phyloP scores from a whole-genome alignment of 2,329 filamentous ascomycete genomes.

The Lithohypha guttulata region DNA sequence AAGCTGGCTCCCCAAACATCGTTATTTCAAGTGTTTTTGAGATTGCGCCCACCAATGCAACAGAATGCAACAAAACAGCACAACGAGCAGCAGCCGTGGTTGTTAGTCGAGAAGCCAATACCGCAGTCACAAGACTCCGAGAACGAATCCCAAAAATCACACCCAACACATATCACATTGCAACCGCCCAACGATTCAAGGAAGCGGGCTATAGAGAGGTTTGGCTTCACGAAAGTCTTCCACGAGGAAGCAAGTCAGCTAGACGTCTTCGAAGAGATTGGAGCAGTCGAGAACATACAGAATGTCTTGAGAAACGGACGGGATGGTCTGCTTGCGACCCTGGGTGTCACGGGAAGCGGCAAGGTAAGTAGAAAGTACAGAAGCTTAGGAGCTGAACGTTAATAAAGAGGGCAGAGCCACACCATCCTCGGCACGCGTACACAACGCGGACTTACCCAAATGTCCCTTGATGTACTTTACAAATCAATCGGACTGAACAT shows the following conservation, averaged over 20 bases:
- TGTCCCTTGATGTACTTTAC: conserved; percentile 82
- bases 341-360: conserved; percentile 90
- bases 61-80: conserved; percentile 29
- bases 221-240: conserved; percentile 88
- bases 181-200: conserved; percentile 73
- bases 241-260: conserved; percentile 75
- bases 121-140: conserved; percentile 23
- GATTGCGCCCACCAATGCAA: conserved; percentile 58
- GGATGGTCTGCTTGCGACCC: conserved; percentile 79
- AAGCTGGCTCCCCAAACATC: conserved; percentile 28
- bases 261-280: conserved; percentile 73
- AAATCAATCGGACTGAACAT: conserved; percentile 65
- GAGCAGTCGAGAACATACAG: conserved; percentile 45
- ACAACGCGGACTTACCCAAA: conserved; percentile 82
- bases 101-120: conserved; percentile 58
- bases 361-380: conserved; percentile 52
- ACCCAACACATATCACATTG: conserved; percentile 59
- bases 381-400: conserved; percentile 1
- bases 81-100: conserved; percentile 61
- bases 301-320: conserved; percentile 75
- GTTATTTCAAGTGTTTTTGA: conserved; percentile 85
- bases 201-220: conserved; percentile 81
- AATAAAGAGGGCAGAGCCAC: conserved; percentile 55
- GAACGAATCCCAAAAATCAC: conserved; percentile 27
- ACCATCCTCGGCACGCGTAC: conserved; percentile 83